phyloP scores from a whole-genome alignment of 2,329 filamentous ascomycete species.

The Macrophomina tecta region DNA sequence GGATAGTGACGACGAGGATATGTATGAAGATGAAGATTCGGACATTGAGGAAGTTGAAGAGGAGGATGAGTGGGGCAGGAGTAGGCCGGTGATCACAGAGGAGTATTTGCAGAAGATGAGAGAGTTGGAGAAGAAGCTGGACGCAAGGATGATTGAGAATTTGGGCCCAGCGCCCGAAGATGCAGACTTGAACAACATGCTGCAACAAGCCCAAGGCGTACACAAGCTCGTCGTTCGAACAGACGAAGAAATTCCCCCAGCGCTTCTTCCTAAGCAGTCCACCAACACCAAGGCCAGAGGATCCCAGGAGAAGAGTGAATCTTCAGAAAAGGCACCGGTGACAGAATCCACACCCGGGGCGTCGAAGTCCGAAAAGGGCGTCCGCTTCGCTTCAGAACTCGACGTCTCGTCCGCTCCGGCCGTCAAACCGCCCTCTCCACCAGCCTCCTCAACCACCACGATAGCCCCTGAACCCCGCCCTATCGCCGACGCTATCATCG shows the following conservation, averaged over 20 bases:
- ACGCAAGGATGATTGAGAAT: constrained; percentile 63
- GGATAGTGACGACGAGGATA: constrained; percentile 57
- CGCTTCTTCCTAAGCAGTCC: constrained; percentile 12
- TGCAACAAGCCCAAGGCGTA: constrained; percentile 26
- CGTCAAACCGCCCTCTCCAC: constrained; percentile 16
- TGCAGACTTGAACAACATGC: constrained; percentile 41
- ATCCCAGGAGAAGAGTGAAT: constrained; percentile 30
- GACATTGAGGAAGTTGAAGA: constrained; percentile 65
- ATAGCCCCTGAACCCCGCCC: constrained; percentile 30
- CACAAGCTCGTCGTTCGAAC: constrained; percentile 20
- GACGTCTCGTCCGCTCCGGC: constrained; percentile 66
- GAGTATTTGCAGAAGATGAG: constrained; percentile 84
- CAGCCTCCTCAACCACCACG: not conserved
- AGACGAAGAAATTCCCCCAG: constrained; percentile 20
- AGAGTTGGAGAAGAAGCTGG: constrained; percentile 80
- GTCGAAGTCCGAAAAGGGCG: constrained; percentile 63
- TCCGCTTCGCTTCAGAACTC: constrained; percentile 77
- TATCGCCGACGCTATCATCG: constrained; percentile 44
- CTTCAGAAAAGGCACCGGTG: constrained; percentile 44
- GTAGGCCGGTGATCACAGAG: constrained; percentile 70
- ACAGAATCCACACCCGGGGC: constrained; percentile 30
- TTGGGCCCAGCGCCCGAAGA: constrained; percentile 57
- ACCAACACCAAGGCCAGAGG: constrained; percentile 15
- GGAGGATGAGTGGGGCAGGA: constrained; percentile 79
- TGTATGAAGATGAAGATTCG: constrained; percentile 50